Base-by-base conservation (phyloP, 306 rosid species). In the Lathyrus tuberosus region DNA sequence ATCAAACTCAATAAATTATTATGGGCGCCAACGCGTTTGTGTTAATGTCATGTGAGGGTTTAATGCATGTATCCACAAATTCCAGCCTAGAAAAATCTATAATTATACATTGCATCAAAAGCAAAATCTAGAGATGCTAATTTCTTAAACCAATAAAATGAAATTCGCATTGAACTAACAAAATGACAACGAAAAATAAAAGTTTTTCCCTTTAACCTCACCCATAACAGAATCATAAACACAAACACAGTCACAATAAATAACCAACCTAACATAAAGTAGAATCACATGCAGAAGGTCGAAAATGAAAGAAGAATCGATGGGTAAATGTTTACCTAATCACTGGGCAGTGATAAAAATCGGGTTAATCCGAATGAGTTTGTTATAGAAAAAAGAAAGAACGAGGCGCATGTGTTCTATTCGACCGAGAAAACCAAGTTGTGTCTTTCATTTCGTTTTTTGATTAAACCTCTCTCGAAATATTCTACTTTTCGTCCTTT, bases 291-390 rank as follows among this genome's bases (percentile, higher is more conserved):
- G 79, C 49, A 6, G 37, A 15, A 44, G 63, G 14, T 15, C 2
- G 10, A 47, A 20, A 18, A 30, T 2, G 15, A 81, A 13, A 20
- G 13, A 33, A 57, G 33, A 70, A 73, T 37, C 17, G 57, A 35
- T 35, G 40, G 40, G 9, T 35, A 35, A 35, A 35, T 7, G 69
- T 22, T 59, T 79, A 86, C 89, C 90, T 52, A 82, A 81, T 78
- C 47, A 60, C 14, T 6, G 53, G 44, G 64, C 46, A 71, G 60
- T 17, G 78, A 26, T 65, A 74, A 31, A 41, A 69, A 73, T 48
- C 65, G 83, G 44, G 66, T 54, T 49, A 65, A 71, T 76, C 53
- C 16, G 26, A 79, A 59, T 5, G 62, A 67, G 68, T 59, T 51
- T 73, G 66, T 53, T 49, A 67, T 60, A 73, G 24, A 38, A 31